A percentile compares a stretch with the other conserved stretches of the same genome.
Conservation (phyloP, 768 basidiomycete species). For the Holtermannia corniformis region DNA sequence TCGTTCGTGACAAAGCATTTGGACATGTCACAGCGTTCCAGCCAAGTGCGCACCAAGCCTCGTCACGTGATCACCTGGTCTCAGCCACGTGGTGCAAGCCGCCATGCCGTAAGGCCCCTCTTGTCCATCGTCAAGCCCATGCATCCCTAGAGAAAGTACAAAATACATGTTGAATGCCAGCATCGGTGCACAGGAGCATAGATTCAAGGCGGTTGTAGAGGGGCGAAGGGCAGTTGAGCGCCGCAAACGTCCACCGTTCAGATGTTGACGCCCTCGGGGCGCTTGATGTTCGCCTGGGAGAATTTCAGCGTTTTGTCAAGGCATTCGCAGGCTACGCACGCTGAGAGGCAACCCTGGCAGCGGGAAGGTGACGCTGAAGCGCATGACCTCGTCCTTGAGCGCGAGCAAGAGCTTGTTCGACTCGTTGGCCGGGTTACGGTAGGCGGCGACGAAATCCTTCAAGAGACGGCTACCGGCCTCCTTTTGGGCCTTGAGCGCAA, state of each 20-base stretch:
- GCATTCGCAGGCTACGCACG: constrained; percentile 37
- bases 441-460: constrained; percentile 83
- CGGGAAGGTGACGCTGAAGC: constrained; percentile 80
- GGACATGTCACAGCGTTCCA: too few species aligned
- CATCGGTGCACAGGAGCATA: too few species aligned
- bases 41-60: too few species aligned
- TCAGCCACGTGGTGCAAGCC: too few species aligned
- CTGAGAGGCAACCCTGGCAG: constrained; percentile 71
- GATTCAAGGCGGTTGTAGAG: too few species aligned
- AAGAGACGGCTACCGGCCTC: constrained; percentile 90
- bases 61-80: too few species aligned
- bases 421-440: constrained; percentile 40
- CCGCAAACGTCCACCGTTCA: too few species aligned
- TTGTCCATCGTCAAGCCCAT: too few species aligned
- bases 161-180: background rate
- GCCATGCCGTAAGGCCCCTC: too few species aligned
- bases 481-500: constrained; percentile 78
- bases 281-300: constrained; percentile 28
- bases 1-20: too few species aligned
- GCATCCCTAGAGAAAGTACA: background rate
- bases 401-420: constrained; percentile 62
- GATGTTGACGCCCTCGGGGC: constrained; percentile 31
- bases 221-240: too few species aligned
- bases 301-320: constrained; percentile 1
- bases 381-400: constrained; percentile 65